Percentiles rank a stretch among this genome's conserved stretches.
These are phyloP conservation scores for Hemileccinum hortonii DNA, from an alignment of 1,284 basidiomycete species.

Conservation along the genomic window DNA sequence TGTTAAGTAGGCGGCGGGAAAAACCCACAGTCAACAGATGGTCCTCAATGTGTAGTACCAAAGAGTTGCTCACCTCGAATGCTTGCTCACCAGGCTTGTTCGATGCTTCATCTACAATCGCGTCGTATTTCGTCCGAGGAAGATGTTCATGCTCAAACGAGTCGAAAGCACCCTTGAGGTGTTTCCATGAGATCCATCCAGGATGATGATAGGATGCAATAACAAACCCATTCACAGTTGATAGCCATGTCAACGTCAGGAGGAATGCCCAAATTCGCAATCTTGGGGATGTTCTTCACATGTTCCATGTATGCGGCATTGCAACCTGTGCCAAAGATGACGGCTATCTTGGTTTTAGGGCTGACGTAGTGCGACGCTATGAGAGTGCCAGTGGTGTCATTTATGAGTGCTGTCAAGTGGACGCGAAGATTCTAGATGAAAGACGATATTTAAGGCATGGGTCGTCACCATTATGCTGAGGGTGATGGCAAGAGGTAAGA, in stretches of 20 bases:
- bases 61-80: conserved; percentile 60
- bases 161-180: conserved; percentile 88
- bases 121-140: conserved; percentile 92
- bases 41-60: neutral
- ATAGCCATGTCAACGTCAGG: conserved; percentile 83
- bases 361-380: conserved; percentile 98
- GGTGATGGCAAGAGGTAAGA: neutral
- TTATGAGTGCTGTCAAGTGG: conserved; percentile 83
- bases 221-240: conserved; percentile 90
- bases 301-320: conserved; percentile 98
- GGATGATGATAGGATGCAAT: neutral
- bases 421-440: conserved; percentile 64
- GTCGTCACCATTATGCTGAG: neutral
- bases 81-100: conserved; percentile 98
- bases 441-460: neutral
- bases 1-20: neutral
- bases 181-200: neutral
- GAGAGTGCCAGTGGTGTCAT: conserved; percentile 96
- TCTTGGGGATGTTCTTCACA: conserved; percentile 74
- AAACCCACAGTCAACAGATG: neutral
- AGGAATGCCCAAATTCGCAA: conserved; percentile 73
- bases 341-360: conserved; percentile 86
- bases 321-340: conserved; percentile 98
- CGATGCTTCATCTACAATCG: conserved; percentile 87
- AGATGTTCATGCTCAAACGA: conserved; percentile 94